phyloP scores from a whole-genome alignment of 2,329 filamentous ascomycete genomes.

The Alternaria longipes region DNA sequence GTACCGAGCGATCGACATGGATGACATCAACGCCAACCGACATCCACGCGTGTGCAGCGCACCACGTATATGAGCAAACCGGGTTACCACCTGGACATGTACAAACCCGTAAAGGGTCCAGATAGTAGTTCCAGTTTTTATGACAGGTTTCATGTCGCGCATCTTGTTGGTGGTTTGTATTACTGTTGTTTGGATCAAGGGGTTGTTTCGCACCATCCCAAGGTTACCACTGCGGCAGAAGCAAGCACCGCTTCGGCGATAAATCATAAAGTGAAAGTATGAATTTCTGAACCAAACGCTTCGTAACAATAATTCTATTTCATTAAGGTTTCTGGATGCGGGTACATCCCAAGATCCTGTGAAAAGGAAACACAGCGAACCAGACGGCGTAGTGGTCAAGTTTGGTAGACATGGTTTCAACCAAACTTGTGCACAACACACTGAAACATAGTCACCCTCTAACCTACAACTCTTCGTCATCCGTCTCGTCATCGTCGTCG shows the following conservation, averaged over 20 bases:
- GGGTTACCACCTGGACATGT: background rate
- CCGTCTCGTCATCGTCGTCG: slow-evolving; percentile 47
- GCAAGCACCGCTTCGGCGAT: background rate
- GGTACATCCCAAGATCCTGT: background rate
- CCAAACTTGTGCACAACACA: background rate
- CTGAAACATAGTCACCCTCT: background rate
- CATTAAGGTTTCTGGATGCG: background rate
- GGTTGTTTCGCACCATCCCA: background rate
- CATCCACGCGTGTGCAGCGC: background rate
- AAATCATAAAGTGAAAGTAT: background rate
- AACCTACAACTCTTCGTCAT: slow-evolving; percentile 49
- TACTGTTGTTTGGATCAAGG: background rate
- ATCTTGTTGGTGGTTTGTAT: background rate
- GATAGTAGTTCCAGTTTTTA: background rate
- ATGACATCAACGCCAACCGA: slow-evolving; percentile 14
- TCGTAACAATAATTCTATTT: background rate
- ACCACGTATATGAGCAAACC: background rate
- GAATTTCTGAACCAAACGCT: background rate
- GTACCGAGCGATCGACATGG: background rate
- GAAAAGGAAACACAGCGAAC: background rate
- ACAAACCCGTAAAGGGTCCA: slow-evolving; percentile 1
- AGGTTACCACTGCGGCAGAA: background rate
- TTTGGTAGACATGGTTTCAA: slow-evolving; percentile 1
- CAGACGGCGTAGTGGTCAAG: background rate
- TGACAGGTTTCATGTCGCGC: background rate